Evolutionary conservation across 2,329 filamentous ascomycete species (phyloP), one percentile per base, ranked within the genome.

Genomic region (Coniochaeta prunicola): DNA sequence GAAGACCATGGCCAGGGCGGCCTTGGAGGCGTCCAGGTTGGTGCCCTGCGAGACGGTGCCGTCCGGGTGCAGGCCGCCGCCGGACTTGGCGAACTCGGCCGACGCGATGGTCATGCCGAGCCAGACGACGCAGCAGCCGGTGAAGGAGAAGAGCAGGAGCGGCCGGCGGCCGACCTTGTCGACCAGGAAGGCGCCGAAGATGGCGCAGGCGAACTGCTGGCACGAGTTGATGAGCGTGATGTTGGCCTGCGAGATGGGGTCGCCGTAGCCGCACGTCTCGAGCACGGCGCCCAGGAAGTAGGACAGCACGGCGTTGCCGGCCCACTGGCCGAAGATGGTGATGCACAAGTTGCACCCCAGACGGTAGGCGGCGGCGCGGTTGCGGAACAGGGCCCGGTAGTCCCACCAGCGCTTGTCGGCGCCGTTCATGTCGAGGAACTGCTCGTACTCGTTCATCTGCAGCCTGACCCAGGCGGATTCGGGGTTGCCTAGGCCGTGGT

Each of bases 271-370:
- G 53, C 79, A 80, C 3, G 77, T 79, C 57, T 77, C 71, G 54
- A 84, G 73, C 30, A 83, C 76, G 57, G 78, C 77, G 10, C 71
- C 69, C 60, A 81, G 72, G 68, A 80, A 81, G 66, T 81, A 81
- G 7, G 74, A 77, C 15, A 76, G 65, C 24, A 72, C 70, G 31
- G 69, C 70, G 59, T 73, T 72, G 21, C 70, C 75, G 40, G 73
- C 70, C 71, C 72, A 78, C 67, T 80, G 76, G 12, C 74, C 73
- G 59, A 80, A 76, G 56, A 77, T 70, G 12, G 73, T 68, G 58
- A 79, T 71, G 56, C 69, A 68, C 19, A 75, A 68, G 30, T 76
- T 76, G 60, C 70, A 73, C 24, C 71, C 64, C 3, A 79, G 68
- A 21, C 77, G 72, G 60, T 76, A 77, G 53, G 70, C 67, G 8